phyloP scores from a whole-genome alignment of 1,139 yeast genomes.

The Hemisphaericaspora xylofermentans region DNA sequence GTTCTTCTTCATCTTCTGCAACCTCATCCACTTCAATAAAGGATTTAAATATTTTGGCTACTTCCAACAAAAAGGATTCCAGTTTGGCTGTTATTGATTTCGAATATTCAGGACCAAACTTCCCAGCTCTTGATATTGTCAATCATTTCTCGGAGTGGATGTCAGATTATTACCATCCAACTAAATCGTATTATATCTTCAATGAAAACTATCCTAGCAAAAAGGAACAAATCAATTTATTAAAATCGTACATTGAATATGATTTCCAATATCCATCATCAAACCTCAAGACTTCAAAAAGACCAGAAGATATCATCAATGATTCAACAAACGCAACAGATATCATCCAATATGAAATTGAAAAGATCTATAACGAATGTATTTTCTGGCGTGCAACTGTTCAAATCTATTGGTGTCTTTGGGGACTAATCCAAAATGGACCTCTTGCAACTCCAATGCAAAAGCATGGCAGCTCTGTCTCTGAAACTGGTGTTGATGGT shows the following conservation, averaged over 20 bases:
- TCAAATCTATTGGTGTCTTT: constrained; percentile 78
- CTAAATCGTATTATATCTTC: constrained; percentile 57
- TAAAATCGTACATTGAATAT: constrained; percentile 69
- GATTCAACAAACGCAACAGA: constrained; percentile 21
- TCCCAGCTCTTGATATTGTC: constrained; percentile 85
- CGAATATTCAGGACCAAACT: constrained; percentile 93
- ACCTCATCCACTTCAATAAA: constrained; percentile 20
- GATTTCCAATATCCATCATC: constrained; percentile 43
- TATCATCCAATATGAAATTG: constrained; percentile 53
- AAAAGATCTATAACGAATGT: constrained; percentile 60
- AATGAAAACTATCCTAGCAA: constrained; percentile 61
- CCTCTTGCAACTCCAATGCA: constrained; percentile 20
- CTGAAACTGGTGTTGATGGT: constrained; percentile 35
- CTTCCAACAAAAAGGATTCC: constrained; percentile 52
- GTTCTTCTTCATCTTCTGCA: constrained; percentile 18
- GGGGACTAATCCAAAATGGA: constrained; percentile 87
- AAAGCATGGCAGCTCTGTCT: constrained; percentile 15
- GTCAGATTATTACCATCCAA: constrained; percentile 81
- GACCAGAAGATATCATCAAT: constrained; percentile 18
- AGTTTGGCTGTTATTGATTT: constrained; percentile 91
- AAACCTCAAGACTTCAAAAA: constrained; percentile 24
- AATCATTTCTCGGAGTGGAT: constrained; percentile 95
- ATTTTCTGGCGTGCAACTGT: constrained; percentile 80
- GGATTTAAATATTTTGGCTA: constrained; percentile 25
- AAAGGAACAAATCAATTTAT: constrained; percentile 66